Percentiles rank a stretch among this genome's conserved stretches.
These are phyloP conservation scores for Metarhizium guizhouense DNA, from an alignment of 2,329 filamentous ascomycete genomes.

Conservation along the genomic window DNA sequence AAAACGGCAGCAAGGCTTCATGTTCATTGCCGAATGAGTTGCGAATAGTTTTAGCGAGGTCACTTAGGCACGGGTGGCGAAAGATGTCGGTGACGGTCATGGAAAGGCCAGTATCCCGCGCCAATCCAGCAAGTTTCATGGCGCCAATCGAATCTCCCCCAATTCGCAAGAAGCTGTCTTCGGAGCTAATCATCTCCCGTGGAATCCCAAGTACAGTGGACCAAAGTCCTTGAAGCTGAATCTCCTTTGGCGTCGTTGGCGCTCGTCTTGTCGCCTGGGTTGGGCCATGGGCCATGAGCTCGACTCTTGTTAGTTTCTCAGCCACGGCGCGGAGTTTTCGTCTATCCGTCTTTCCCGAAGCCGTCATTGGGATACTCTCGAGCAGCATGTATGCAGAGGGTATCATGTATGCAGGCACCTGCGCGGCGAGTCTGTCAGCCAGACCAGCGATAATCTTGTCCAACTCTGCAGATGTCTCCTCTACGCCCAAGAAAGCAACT, in stretches of 20 bases:
- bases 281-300: slow-evolving; percentile 1
- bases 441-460: background rate
- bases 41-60: background rate
- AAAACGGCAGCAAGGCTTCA: background rate
- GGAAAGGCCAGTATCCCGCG: slow-evolving; percentile 21
- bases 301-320: slow-evolving; percentile 5
- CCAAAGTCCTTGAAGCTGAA: slow-evolving; percentile 8
- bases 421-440: background rate
- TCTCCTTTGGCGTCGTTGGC: background rate
- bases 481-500: background rate
- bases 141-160: slow-evolving; percentile 8
- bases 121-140: slow-evolving; percentile 29
- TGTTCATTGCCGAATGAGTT: background rate
- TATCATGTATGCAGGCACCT: slow-evolving; percentile 9
- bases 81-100: slow-evolving; percentile 33
- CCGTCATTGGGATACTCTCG: slow-evolving; percentile 8
- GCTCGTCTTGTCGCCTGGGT: background rate
- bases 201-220: slow-evolving; percentile 5
- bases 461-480: background rate
- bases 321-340: slow-evolving; percentile 5
- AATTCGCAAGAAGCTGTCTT: slow-evolving; percentile 7
- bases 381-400: slow-evolving; percentile 9
- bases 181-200: slow-evolving; percentile 2
- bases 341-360: slow-evolving; percentile 13
- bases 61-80: slow-evolving; percentile 4